A percentile compares a stretch with the other conserved stretches of the same genome.
These are phyloP conservation scores for Saccharomyces kudriavzevii DNA, from an alignment of 805 yeast species.

Conservation along the genomic window DNA sequence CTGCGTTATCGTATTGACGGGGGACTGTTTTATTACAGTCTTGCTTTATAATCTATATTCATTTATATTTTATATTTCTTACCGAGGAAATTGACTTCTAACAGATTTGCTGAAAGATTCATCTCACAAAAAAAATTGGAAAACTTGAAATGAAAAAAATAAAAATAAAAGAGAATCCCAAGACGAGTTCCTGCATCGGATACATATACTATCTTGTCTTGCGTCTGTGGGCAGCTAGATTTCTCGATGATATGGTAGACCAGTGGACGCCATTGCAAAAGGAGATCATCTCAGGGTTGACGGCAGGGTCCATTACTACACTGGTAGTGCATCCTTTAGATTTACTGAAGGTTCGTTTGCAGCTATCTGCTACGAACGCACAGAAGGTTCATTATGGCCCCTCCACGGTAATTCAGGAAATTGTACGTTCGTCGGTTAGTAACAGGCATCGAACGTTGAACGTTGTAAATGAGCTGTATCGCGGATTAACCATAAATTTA, in stretches of 20 bases:
- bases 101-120: constrained; percentile 1
- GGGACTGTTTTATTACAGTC: constrained; percentile 1
- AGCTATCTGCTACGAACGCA: constrained; percentile 38
- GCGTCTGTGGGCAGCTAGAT: not conserved
- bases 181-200: not conserved
- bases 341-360: constrained; percentile 73
- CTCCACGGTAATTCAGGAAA: constrained; percentile 22
- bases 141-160: not conserved
- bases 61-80: not conserved
- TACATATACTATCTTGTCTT: not conserved
- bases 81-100: constrained; percentile 1
- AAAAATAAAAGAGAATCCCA: not conserved
- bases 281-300: constrained; percentile 62
- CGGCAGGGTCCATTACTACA: constrained; percentile 79
- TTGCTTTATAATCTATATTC: not conserved
- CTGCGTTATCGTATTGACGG: constrained; percentile 4
- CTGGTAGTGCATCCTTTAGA: constrained; percentile 83
- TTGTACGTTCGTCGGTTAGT: constrained; percentile 9
- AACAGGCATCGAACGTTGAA: constrained; percentile 3
- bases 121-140: not conserved
- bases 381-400: constrained; percentile 19
- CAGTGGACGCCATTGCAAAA: constrained; percentile 27
- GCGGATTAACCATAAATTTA: constrained; percentile 75
- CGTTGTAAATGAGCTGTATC: constrained; percentile 38
- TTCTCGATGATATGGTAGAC: not conserved